These are phyloP conservation scores for Pisolithus tinctorius DNA, from an alignment of 768 basidiomycete genomes.

Conservation along the genomic window DNA sequence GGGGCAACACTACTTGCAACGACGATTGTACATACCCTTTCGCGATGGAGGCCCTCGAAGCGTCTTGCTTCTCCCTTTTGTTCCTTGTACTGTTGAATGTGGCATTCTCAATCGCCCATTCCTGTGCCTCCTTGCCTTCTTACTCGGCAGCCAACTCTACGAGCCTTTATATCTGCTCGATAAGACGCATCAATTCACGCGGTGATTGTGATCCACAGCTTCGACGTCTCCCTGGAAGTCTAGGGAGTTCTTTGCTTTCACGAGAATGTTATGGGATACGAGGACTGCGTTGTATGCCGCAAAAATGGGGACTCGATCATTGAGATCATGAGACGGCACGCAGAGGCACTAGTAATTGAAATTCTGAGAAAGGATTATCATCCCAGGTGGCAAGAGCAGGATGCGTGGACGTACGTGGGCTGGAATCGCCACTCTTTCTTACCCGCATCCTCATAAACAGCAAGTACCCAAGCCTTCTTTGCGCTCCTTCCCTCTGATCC, in stretches of 20 bases:
- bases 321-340: conserved; percentile 65
- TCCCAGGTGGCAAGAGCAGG: background rate
- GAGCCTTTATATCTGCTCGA: conserved; percentile 95
- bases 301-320: conserved; percentile 76
- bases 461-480: conserved; percentile 93
- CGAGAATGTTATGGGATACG: conserved; percentile 86
- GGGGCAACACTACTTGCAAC: background rate
- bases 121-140: conserved; percentile 83
- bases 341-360: conserved; percentile 78
- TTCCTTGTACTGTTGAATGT: conserved; percentile 95
- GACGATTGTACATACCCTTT: conserved; percentile 46
- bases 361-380: conserved; percentile 46
- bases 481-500: conserved; percentile 75
- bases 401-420: conserved; percentile 62
- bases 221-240: conserved; percentile 99
- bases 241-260: conserved; percentile 98
- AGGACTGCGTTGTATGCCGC: conserved; percentile 85
- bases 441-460: conserved; percentile 73
- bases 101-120: conserved; percentile 88
- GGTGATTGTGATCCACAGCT: conserved; percentile 91
- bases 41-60: conserved; percentile 71
- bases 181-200: conserved; percentile 79
- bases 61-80: conserved; percentile 90
- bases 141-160: conserved; percentile 86
- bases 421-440: conserved; percentile 88